Conservation (phyloP, 768 basidiomycete species). For the Auricularia heimuer region DNA sequence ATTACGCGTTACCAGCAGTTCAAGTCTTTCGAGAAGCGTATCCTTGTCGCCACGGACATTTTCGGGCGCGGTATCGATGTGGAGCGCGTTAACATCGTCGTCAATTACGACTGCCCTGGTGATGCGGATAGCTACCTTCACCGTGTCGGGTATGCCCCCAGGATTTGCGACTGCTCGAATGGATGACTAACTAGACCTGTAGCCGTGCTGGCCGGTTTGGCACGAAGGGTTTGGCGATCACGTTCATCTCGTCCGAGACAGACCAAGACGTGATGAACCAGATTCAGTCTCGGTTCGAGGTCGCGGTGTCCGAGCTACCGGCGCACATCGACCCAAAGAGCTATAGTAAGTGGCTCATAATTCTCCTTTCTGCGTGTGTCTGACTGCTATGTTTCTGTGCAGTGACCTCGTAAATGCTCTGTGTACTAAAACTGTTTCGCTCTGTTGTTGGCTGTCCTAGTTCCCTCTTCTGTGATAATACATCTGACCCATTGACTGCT, state of each 20-base stretch:
- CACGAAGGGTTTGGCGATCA: constrained; percentile 97
- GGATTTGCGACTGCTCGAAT: not conserved
- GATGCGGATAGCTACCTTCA: constrained; percentile 99
- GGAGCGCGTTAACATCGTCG: constrained; percentile 97
- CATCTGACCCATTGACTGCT: no score
- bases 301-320: constrained; percentile 90
- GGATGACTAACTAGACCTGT: not conserved
- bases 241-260: constrained; percentile 85
- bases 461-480: no score
- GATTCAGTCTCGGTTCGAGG: constrained; percentile 95
- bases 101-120: constrained; percentile 96
- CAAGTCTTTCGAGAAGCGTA: constrained; percentile 99
- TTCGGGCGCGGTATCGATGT: constrained; percentile 99
- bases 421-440: no score
- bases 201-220: constrained; percentile 99
- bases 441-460: no score
- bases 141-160: constrained; percentile 67
- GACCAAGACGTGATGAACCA: constrained; percentile 91
- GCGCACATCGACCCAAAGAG: constrained; percentile 89
- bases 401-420: constrained; percentile 29
- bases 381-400: not conserved
- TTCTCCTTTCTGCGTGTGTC: no score
- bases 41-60: constrained; percentile 96
- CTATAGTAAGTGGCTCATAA: constrained; percentile 67
- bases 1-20: constrained; percentile 95